Percentiles rank a stretch among this genome's conserved stretches.
These are phyloP conservation scores for Alternaria ethzedia DNA, from an alignment of 2,329 filamentous ascomycete genomes.

Conservation along the genomic window DNA sequence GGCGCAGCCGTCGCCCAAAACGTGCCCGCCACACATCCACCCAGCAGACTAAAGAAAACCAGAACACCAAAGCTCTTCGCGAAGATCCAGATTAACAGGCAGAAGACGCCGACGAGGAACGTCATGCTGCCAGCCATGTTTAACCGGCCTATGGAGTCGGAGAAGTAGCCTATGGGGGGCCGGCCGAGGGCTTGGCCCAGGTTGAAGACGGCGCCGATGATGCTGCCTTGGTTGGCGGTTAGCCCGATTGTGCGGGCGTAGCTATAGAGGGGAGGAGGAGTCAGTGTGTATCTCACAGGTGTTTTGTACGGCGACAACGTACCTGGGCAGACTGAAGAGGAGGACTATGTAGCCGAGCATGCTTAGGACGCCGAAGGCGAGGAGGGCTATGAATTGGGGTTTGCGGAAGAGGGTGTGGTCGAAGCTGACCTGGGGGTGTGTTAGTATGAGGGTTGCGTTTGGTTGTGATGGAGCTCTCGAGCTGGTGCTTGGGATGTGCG, in stretches of 20 bases:
- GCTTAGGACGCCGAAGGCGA: slow-evolving; percentile 72
- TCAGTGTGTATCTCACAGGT: too few relatives aligned
- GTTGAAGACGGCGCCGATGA: slow-evolving; percentile 77
- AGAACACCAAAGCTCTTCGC: slow-evolving; percentile 71
- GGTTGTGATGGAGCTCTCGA: background rate
- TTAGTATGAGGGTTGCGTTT: background rate
- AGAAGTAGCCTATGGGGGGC: slow-evolving; percentile 74
- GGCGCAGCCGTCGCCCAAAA: slow-evolving; percentile 71
- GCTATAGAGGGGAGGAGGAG: too few relatives aligned
- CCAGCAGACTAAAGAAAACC: slow-evolving; percentile 72
- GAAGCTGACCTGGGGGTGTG: slow-evolving; percentile 57
- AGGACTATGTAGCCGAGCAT: slow-evolving; percentile 78
- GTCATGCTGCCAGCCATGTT: slow-evolving; percentile 74
- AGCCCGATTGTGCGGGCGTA: slow-evolving; percentile 74
- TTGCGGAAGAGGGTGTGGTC: slow-evolving; percentile 67
- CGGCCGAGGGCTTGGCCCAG: slow-evolving; percentile 70
- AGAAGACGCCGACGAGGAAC: slow-evolving; percentile 67
- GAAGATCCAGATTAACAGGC: slow-evolving; percentile 75
- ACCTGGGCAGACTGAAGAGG: too few relatives aligned
- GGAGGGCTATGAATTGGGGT: slow-evolving; percentile 67
- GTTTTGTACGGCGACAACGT: too few relatives aligned
- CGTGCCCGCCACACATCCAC: slow-evolving; percentile 69
- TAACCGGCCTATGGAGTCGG: slow-evolving; percentile 72
- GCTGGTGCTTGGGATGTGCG: too few relatives aligned
- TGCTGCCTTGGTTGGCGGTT: slow-evolving; percentile 68